Evolutionary conservation across 345 rosid species (phyloP).

Genomic region (Brassica carinata): DNA sequence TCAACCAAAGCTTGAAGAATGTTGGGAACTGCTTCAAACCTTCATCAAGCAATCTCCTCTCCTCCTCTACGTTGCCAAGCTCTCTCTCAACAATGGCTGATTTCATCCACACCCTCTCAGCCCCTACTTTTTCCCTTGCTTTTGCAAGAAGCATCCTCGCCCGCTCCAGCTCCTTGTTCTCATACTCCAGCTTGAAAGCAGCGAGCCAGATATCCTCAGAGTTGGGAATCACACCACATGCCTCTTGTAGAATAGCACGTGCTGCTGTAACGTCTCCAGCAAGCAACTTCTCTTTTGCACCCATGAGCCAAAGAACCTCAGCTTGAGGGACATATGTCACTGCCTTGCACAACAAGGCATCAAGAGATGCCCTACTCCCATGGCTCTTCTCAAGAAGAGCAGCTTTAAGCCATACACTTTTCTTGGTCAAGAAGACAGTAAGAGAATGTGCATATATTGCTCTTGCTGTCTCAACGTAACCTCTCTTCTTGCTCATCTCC

Average conservation of each 20-base stretch:
- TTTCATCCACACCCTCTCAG: constrained; percentile 40
- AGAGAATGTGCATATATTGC: neutral
- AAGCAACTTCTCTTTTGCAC: neutral
- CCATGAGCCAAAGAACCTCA: neutral
- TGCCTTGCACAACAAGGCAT: neutral
- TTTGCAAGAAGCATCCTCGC: neutral
- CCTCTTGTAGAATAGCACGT: neutral
- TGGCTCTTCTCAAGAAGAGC: neutral
- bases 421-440: neutral
- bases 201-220: neutral
- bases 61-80: constrained; percentile 68
- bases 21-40: constrained; percentile 78
- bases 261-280: neutral
- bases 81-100: constrained; percentile 95
- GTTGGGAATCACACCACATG: neutral
- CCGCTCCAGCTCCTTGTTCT: neutral
- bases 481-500: neutral
- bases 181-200: constrained; percentile 1
- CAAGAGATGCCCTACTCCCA: neutral
- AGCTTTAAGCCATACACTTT: neutral
- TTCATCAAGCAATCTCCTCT: constrained; percentile 77
- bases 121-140: neutral
- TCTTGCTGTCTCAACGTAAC: neutral
- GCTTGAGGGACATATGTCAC: neutral
- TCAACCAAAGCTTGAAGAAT: constrained; percentile 87